These are phyloP conservation scores for Malbranchea cinnamomea DNA, from an alignment of 2,329 filamentous ascomycete genomes.

Conservation along the genomic window DNA sequence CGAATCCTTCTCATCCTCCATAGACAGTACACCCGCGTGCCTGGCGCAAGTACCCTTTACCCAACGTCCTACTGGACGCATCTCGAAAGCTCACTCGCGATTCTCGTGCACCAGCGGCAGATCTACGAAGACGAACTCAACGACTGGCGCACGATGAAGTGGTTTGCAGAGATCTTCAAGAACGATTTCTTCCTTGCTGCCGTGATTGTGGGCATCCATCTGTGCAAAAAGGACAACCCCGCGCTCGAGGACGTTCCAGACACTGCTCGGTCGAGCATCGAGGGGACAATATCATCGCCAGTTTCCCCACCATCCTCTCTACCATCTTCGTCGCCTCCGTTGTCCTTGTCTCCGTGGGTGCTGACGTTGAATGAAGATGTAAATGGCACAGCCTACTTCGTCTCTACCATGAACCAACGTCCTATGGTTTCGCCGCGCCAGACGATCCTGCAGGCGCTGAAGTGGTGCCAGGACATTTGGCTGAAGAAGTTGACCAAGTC, in stretches of 20 bases:
- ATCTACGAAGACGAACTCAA: constrained; percentile 11
- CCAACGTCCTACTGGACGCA: constrained; percentile 19
- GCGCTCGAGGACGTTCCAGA: no score
- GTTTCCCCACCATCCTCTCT: no score
- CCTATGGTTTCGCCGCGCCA: constrained; percentile 9
- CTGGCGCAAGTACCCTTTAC: constrained; percentile 12
- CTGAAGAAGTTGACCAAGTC: constrained; percentile 30
- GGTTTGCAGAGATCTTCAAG: constrained; percentile 12
- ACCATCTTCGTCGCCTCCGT: no score
- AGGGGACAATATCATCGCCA: no score
- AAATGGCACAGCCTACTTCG: no score
- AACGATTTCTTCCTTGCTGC: constrained; percentile 12
- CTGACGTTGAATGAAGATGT: no score
- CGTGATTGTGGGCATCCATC: constrained; percentile 10
- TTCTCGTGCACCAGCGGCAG: constrained; percentile 16
- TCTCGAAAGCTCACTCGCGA: constrained; percentile 17
- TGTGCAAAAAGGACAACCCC: constrained; percentile 8
- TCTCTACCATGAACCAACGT: no score
- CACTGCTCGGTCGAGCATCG: no score
- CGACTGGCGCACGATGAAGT: constrained; percentile 6
- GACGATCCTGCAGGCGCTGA: constrained; percentile 11
- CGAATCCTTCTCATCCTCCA: constrained; percentile 16
- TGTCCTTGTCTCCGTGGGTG: no score
- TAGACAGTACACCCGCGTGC: constrained; percentile 13
- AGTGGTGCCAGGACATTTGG: constrained; percentile 22